Evolutionary conservation across 768 basidiomycete species (phyloP), one percentile per base, ranked within the genome.

Genomic region (Trametes maxima): DNA sequence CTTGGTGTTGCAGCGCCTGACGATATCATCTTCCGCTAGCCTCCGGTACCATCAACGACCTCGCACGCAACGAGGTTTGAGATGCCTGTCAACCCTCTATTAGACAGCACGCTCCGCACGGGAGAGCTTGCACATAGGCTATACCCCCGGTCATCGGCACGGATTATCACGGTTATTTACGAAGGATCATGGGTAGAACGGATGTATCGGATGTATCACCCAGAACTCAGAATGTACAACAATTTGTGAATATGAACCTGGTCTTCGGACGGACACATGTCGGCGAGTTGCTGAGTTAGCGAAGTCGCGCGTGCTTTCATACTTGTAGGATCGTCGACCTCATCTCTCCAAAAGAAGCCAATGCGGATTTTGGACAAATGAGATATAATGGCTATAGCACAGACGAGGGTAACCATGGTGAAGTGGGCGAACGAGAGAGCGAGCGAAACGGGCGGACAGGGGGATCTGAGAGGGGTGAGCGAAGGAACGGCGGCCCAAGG

Each of bases 371-470:
- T 51, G 39, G 45, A 54, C 48, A 56, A 51, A 49, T 52, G 57
- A 58, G 57, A 58, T 43, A 51, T 58, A 50, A 58, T 50, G 47
- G 48, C 57, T 58, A 58, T 58, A 58, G 57, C 57, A 58, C 57
- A 58, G 24, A 19, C 57, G 57, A 51, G 57, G 57, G 57, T 58
- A 58, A 58, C 57, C 48, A 40, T 33, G 37, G 36, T 35, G 43
- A 44, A 58, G 33, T 22, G 17, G 59, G 54, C 36, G 52, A 33
- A 33, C 28, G 28, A 33, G 28, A 33, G 28, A 33, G 37, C 45
- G 43, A 56, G 37, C 37, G 22, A 44, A 54, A 59, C 40, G 46
- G 43, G 40, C 35, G 46, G 44, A 54, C 40, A 47, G 45, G 45
- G n/a, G 33, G 28, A 16, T 33, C n/a, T 37, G 48, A 25, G 55